phyloP scores from a whole-genome alignment of 106 monocot species.

The Xerophyta viscosa region DNA sequence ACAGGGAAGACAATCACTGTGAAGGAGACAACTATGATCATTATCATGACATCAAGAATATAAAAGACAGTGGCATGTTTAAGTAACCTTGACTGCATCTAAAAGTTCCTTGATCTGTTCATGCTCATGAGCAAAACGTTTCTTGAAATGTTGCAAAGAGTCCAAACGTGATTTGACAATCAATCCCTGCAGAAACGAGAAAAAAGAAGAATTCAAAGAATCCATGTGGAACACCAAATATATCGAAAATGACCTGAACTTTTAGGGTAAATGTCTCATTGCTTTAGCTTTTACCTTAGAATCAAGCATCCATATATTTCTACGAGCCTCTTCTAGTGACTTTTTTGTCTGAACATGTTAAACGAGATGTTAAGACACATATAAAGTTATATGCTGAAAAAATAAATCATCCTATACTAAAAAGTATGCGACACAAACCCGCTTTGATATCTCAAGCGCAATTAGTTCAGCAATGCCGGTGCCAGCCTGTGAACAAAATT shows the following conservation, averaged over 20 bases:
- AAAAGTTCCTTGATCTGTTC: conserved; percentile 56
- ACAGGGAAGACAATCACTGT: too few relatives aligned
- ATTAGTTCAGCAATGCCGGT: conserved; percentile 95
- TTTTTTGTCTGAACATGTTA: conserved; percentile 41
- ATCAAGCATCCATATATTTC: conserved; percentile 97
- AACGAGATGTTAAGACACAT: background rate
- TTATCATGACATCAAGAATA: too few relatives aligned
- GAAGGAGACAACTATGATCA: too few relatives aligned
- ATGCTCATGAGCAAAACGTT: conserved; percentile 97
- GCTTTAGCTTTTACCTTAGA: conserved; percentile 52
- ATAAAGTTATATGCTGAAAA: background rate
- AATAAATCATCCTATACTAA: background rate
- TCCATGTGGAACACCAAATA: background rate
- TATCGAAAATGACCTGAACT: background rate
- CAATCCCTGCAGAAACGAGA: conserved; percentile 44
- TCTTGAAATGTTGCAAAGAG: conserved; percentile 87
- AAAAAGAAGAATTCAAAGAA: background rate
- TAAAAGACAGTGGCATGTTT: too few relatives aligned
- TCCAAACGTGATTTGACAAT: conserved; percentile 76
- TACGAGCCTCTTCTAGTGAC: conserved; percentile 73
- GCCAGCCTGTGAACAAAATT: conserved; percentile 44
- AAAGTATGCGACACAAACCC: conserved; percentile 25
- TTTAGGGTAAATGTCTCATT: background rate
- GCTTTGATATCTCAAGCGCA: conserved; percentile 85
- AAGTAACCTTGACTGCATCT: conserved; percentile 74